phyloP scores from a whole-genome alignment of 2,329 filamentous ascomycete species.

The Thielaviopsis musarum region DNA sequence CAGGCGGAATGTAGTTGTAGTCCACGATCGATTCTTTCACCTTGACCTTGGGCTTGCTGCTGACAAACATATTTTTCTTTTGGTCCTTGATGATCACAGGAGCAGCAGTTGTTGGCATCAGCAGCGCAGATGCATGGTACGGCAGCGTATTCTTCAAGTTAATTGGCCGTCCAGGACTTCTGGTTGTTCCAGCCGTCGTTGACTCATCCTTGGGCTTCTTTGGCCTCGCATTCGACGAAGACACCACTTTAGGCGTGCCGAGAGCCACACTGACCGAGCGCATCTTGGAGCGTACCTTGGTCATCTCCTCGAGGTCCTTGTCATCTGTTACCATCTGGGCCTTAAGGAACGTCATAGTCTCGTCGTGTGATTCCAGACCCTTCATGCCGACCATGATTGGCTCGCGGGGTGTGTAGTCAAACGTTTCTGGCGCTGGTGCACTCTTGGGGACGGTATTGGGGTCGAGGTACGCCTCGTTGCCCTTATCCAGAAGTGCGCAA shows the following conservation, averaged over 20 bases:
- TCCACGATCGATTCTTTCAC: not conserved
- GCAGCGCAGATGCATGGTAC: constrained; percentile 21
- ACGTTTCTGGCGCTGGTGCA: constrained; percentile 42
- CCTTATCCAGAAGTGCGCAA: constrained; percentile 55
- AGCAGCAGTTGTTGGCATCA: constrained; percentile 15
- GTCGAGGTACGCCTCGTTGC: constrained; percentile 51
- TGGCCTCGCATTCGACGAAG: constrained; percentile 14
- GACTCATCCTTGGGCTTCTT: constrained; percentile 21
- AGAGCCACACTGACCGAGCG: not conserved
- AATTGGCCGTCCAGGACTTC: constrained; percentile 9
- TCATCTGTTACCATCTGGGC: constrained; percentile 71
- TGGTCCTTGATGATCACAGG: not conserved
- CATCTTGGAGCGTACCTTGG: constrained; percentile 31
- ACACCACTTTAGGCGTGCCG: not conserved
- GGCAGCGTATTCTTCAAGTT: constrained; percentile 20
- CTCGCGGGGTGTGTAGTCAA: constrained; percentile 50
- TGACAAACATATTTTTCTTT: not conserved
- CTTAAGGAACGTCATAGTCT: constrained; percentile 49
- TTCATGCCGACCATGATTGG: constrained; percentile 62
- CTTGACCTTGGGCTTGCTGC: not conserved
- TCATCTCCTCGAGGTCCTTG: constrained; percentile 53
- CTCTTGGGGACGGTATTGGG: constrained; percentile 33
- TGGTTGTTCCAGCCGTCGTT: not conserved
- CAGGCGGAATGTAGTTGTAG: not conserved
- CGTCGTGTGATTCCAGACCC: constrained; percentile 21